phyloP scores from a whole-genome alignment of 768 basidiomycete species.

The Gymnopilus dilepis region DNA sequence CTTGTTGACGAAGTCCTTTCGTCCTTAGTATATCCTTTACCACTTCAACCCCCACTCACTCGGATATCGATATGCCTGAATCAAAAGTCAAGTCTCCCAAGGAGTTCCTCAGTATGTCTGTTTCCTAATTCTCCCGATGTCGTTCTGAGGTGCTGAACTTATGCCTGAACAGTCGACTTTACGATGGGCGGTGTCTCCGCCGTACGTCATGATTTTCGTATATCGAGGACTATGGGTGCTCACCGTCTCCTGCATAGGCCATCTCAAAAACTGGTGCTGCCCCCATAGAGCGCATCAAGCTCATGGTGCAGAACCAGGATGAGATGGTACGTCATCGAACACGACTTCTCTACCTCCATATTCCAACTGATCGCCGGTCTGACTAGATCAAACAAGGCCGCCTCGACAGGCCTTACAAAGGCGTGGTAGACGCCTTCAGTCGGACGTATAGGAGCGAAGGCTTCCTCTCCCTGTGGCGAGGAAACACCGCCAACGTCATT shows the following conservation, averaged over 20 bases:
- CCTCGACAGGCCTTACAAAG: conserved; percentile 95
- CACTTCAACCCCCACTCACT: conserved; percentile 60
- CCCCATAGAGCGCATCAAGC: conserved; percentile 99
- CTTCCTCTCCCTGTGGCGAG: conserved; percentile 94
- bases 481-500: conserved; percentile 99
- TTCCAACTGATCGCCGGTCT: conserved; percentile 39
- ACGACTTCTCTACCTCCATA: conserved; percentile 6
- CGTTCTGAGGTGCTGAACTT: conserved; percentile 23
- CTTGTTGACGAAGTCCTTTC: background rate
- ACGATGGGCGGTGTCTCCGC: conserved; percentile 96
- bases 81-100: conserved; percentile 82
- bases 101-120: conserved; percentile 81
- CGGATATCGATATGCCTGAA: conserved; percentile 70
- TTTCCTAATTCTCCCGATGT: conserved; percentile 7
- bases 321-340: conserved; percentile 85
- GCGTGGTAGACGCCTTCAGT: conserved; percentile 86
- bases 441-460: conserved; percentile 97
- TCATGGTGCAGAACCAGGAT: conserved; percentile 98
- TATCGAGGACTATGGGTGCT: conserved; percentile 18
- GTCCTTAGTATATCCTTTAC: background rate
- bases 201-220: conserved; percentile 47
- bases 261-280: conserved; percentile 99
- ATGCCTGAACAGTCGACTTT: conserved; percentile 74
- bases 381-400: conserved; percentile 98
- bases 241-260: conserved; percentile 57